Evolutionary conservation across 2,329 filamentous ascomycete species (phyloP), one percentile per base, ranked within the genome.

Genomic region (Laburnicola sp.): DNA sequence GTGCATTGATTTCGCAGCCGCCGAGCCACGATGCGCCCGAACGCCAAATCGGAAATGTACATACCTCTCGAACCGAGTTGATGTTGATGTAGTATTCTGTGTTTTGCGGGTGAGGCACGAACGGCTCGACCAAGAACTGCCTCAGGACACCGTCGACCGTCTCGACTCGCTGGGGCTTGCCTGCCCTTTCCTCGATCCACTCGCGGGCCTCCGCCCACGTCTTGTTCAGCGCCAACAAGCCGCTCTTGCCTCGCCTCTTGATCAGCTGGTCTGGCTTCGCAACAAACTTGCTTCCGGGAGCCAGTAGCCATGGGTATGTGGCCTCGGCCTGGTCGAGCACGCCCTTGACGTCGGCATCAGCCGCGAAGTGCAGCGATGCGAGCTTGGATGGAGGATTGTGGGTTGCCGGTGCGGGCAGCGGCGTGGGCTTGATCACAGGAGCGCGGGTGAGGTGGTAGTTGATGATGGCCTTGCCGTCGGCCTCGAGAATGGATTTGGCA

Each of bases 41-140:
- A 46, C 32, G 50, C 60, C 56, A 58, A 57, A 56, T 57, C n/a
- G 41, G 49, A 57, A 57, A 60, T 27, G 54, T 56, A 86, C 91
- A 86, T 86, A 97, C 94, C 87, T 97, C 94, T 82, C 94, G 89
- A 72, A 96, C 92, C 59, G 94, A 97, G 85, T 97, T 94, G 82
- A 99, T 99, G 86, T 97, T 97, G 82, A 99, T 96, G 81, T 99
- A 99, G 82, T 97, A 97, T 80, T 99, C 94, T 60, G 93, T 97
- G 75, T 91, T 88, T 69, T 91, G 84, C 60, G 92, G 88, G 79
- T 99, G 94, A 70, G 93, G 94, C 58, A 97, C 92, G 73, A 99
- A 97, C 45, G 94, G 94, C 85, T 99, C 94, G 65, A 99, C 92
- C 62, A 99, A 83, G 84, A 99, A 99, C 71, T 95, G 89, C 75